Evolutionary conservation across 495 filamentous ascomycete genomes (phyloP), one percentile per base, ranked within the genome.

Genomic region (Penicillium malachiteum): DNA sequence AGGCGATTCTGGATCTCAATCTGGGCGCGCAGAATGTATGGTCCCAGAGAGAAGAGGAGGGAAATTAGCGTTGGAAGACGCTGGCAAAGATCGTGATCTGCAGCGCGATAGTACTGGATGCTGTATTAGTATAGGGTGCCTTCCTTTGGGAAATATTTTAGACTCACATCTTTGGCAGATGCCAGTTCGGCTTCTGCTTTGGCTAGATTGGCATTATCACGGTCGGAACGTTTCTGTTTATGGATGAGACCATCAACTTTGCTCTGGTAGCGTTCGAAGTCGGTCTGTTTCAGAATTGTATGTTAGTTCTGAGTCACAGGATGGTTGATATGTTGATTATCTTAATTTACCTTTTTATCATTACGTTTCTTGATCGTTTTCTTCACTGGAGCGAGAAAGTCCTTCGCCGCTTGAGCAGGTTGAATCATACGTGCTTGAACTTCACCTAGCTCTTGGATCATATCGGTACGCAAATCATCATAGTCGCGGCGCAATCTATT

Each of bases 301-400:
- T 9, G 18, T 34, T 39, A 39, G 18, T n/a, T 16, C 14, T 3
- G 40, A 6, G 8, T 12, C 34, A 12, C 18, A 30, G n/a, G 5
- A 8, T 26, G 11, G 3, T 0, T 3, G 32, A 21, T 10, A 38
- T 37, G 39, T 3, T 21, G n/a, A 7, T 11, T 18, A 13, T 16
- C 0, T 7, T 4, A 17, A 50, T 67, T n/a, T 48, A 83, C 83
- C 77, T 96, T 88, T 71, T 87, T 91, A 62, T 96, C 88, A 62
- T 95, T 90, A 39, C 93, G 79, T 65, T 90, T 93, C 75, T 96
- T 96, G 68, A 97, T 93, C 3, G 87, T 87, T 71, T 93, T 96
- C 65, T 91, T 88, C 67, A 96, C 78, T 0, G 90, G 88, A 52
- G 82, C 78, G 54, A 96, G 76, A 40, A 68, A 84, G 47, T 88